Percentiles rank a stretch among this genome's conserved stretches.
These are phyloP conservation scores for Pythium chondricola DNA, from an alignment of 352 stramenopile genomes.

Conservation along the genomic window DNA sequence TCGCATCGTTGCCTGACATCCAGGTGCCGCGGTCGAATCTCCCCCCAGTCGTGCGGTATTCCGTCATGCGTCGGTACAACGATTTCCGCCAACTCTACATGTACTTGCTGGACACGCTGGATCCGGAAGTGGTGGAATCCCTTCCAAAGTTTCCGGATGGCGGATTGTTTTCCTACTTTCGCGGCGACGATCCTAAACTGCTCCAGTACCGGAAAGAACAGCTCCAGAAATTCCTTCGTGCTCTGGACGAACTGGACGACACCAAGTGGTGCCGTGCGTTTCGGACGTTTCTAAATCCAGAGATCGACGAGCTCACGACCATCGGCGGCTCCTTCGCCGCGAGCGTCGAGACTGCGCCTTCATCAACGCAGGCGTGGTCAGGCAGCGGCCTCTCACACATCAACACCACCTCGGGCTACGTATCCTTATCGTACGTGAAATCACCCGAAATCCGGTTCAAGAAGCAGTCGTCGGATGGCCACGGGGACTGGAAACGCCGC, in stretches of 20 bases:
- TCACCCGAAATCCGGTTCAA: conserved; percentile 77
- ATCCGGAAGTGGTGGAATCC: conserved; percentile 30
- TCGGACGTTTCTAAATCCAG: conserved; percentile 53
- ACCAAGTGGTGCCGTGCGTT: conserved; percentile 55
- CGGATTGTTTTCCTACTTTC: conserved; percentile 62
- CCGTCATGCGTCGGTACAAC: conserved; percentile 72
- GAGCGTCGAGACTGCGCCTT: conserved; percentile 15
- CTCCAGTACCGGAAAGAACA: conserved; percentile 60
- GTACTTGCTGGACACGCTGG: conserved; percentile 46
- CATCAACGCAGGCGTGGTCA: conserved; percentile 10
- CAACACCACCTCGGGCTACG: conserved; percentile 52
- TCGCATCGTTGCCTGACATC: conserved; percentile 10
- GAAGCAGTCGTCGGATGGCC: conserved; percentile 35
- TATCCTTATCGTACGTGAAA: conserved; percentile 66
- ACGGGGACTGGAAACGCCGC: conserved; percentile 52
- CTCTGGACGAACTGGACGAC: conserved; percentile 50
- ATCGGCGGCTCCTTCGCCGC: conserved; percentile 24
- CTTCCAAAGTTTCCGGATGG: conserved; percentile 67
- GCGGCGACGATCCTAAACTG: conserved; percentile 65
- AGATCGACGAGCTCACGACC: conserved; percentile 38
- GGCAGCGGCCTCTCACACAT: conserved; percentile 20
- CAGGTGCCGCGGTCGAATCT: conserved; percentile 26
- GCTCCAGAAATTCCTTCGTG: conserved; percentile 52
- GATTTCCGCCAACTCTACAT: conserved; percentile 66
- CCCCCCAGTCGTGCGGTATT: conserved; percentile 71